Conservation (phyloP, 2,329 filamentous ascomycete species). For the Colletotrichum sp. region DNA sequence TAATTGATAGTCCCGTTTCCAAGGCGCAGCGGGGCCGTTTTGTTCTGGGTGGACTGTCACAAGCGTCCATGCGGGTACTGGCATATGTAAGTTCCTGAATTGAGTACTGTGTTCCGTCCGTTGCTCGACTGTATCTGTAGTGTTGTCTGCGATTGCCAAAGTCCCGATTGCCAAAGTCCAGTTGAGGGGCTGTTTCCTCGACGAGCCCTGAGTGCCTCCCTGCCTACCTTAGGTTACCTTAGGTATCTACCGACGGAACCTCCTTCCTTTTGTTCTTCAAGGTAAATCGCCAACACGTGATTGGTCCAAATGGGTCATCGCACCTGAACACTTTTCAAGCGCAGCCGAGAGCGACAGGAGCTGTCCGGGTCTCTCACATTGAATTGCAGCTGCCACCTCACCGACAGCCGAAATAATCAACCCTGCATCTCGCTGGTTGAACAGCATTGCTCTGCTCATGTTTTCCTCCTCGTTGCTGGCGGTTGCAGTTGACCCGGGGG, state of each 20-base stretch:
- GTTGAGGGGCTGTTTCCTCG: background rate
- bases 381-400: background rate
- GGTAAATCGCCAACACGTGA: background rate
- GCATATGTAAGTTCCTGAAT: background rate
- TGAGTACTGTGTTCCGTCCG: background rate
- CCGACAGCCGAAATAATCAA: background rate
- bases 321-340: background rate
- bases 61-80: background rate
- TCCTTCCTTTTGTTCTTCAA: background rate
- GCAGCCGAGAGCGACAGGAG: background rate
- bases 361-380: background rate
- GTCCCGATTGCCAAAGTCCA: background rate
- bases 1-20: background rate
- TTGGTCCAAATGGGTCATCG: background rate
- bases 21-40: background rate
- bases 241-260: background rate
- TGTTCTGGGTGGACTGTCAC: background rate
- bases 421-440: background rate
- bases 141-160: background rate
- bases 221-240: background rate
- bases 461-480: background rate
- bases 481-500: background rate
- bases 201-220: background rate
- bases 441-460: background rate
- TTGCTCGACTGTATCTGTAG: background rate